Base-by-base conservation (phyloP, 2,329 filamentous ascomycete species). In the Phoma herbarum region DNA sequence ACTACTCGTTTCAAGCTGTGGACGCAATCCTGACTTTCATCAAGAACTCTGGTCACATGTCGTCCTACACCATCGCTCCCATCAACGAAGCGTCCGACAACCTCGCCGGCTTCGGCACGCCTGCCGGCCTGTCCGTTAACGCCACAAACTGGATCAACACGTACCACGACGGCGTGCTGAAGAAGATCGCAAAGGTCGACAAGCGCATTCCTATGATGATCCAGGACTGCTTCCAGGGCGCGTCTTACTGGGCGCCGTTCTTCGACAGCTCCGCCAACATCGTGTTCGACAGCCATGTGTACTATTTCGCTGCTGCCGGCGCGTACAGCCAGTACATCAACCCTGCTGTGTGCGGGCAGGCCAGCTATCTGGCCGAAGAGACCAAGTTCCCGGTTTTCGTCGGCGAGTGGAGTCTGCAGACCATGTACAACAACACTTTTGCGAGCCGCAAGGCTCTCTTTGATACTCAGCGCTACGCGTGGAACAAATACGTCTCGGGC, bases 31-130 rank as follows among this genome's bases (percentile, higher is more conserved):
- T 77, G 22, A 58, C 48, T n/a, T 78, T 71, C 60, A 70, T 78
- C 45, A 51, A 69, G 45, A 56, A 35, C 26, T 67, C 20, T 12
- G 72, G 70, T 11, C 62, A 62, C 31, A 61, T 64, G 11, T 60
- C 73, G 29, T 65, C 66, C 7, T 77, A 68, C 61, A 77, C 75
- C 37, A 62, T 78, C 28, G 69, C 67, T 3, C 73, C 75, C 6
- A 72, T 79, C 63, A 79, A 79, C 64, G 76, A 79, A 49, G 63
- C 75, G 1, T 66, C 64, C 12, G 76, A 78, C 65, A 75, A 57
- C 29, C 47, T 77, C 23, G 50, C 62, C 11, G 64, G 54, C 29
- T 77, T 78, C 49, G 75, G 65, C 23, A 71, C 69, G 1, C 59
- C 71, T 2, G 68, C 67, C 2, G 71, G 66, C 16, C 66, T 78